phyloP scores from a whole-genome alignment of 768 basidiomycete genomes.

The Phylloporus sp. region DNA sequence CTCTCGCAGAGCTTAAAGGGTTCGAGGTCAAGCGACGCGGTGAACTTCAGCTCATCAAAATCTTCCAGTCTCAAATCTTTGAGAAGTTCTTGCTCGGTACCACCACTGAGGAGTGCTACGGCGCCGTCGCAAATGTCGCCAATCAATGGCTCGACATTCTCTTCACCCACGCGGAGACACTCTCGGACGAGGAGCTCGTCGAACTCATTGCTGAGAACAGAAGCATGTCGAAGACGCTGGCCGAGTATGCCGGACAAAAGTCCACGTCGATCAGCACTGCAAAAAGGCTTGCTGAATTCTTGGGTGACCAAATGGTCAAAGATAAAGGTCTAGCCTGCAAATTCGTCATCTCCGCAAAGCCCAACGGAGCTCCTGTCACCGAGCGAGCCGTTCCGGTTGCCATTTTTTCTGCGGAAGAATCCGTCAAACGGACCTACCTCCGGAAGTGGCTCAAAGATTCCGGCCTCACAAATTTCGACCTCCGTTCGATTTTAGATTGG shows the following conservation, averaged over 20 bases:
- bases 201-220: conserved; percentile 98
- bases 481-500: conserved; percentile 96
- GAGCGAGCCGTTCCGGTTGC: conserved; percentile 96
- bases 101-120: conserved; percentile 94
- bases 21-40: conserved; percentile 98
- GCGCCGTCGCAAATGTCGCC: conserved; percentile 87
- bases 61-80: conserved; percentile 97
- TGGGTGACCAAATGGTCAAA: conserved; percentile 98
- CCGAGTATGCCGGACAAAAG: conserved; percentile 95
- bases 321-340: conserved; percentile 99
- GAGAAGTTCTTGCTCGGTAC: conserved; percentile 93
- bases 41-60: conserved; percentile 97
- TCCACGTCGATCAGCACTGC: conserved; percentile 98
- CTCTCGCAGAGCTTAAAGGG: conserved; percentile 96
- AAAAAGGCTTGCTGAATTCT: conserved; percentile 88
- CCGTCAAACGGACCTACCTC: conserved; percentile 82
- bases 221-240: conserved; percentile 94
- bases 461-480: conserved; percentile 77
- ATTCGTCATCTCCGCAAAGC: conserved; percentile 96
- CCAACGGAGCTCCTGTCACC: conserved; percentile 89
- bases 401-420: conserved; percentile 94
- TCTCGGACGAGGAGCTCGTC: conserved; percentile 88
- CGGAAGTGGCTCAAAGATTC: conserved; percentile 97
- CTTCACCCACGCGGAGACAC: conserved; percentile 76
- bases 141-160: conserved; percentile 97